A percentile compares a stretch with the other conserved stretches of the same genome.
Conservation (phyloP, 2,329 filamentous ascomycete genomes). For the Talaromyces sp. region DNA sequence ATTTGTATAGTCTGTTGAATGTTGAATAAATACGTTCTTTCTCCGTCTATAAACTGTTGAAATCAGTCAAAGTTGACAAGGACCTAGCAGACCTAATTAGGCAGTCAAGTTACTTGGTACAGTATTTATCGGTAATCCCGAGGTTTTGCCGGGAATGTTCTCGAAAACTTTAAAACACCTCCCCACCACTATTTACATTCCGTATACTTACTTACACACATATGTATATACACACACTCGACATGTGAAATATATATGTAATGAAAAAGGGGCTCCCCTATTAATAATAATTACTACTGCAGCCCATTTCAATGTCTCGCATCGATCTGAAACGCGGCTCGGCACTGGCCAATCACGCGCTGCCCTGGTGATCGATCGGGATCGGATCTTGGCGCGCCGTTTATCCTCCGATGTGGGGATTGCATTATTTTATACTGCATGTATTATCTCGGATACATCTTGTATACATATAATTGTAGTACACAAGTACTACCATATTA, state of each 20-base stretch:
- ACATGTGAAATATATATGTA: too few species aligned
- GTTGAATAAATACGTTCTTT: background rate
- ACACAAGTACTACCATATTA: too few species aligned
- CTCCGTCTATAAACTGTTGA: background rate
- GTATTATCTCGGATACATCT: too few species aligned
- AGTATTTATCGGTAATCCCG: background rate
- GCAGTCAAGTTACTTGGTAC: background rate
- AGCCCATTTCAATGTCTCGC: background rate
- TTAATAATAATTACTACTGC: too few species aligned
- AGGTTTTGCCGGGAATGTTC: background rate
- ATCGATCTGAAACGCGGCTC: background rate
- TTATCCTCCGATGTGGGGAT: background rate
- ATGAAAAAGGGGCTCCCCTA: background rate
- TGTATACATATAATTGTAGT: too few species aligned
- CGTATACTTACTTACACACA: background rate
- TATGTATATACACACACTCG: background rate
- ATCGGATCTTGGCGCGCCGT: background rate
- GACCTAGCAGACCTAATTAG: background rate
- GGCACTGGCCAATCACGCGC: background rate
- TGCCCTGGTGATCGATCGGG: background rate
- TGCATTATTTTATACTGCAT: background rate
- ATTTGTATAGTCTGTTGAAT: background rate
- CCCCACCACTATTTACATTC: background rate
- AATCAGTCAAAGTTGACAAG: too few species aligned
- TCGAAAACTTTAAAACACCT: background rate